Base-by-base conservation (phyloP, 805 yeast species). In the Candida morakotiae region DNA sequence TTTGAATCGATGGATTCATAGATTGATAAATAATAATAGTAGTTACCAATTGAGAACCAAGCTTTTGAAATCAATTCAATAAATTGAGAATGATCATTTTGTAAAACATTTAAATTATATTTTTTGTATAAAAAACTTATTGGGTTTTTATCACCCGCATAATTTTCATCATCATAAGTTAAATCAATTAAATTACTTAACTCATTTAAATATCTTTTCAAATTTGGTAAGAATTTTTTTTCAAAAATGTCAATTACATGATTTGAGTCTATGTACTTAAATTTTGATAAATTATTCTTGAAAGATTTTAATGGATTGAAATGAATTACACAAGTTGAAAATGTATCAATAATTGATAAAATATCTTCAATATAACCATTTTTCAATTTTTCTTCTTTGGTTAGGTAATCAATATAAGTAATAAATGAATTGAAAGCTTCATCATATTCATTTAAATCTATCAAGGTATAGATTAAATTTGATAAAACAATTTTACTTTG, bases 381-480 rank as follows among this genome's bases (percentile, higher is more conserved):
- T 28, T 53, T 45, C 26, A 60, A 67, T 23, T 55, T 53, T 42
- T 55, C 53, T 11, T 63, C 67, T 28, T 56, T 60, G 13, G 57
- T 55, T 8, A 60, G 40, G 43, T 68, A 68, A 15, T 49, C 43
- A 6, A 52, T 45, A 41, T 56, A 67, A 1, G 72, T 65, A 23
- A 58, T 59, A 39, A 67, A 59, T 0, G 71, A 71, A 7, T 69
- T 69, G 35, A 61, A 51, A 1, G 73, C 73, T 42, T 68, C 73
- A 39, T 68, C 73, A 41, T 54, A 62, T 40, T 67, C 71, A 7
- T 52, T 46, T 34, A 56, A 44, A 13, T 61, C 63, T 14, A 66
- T 44, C 31, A 66, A 52, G 1, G 59, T 47, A 31, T 55, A 48
- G 19, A 67, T 57, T 29, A 59, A 53, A 36, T 55, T 55, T 9